Evolutionary conservation across 2,329 filamentous ascomycete species (phyloP).

Genomic region (Neofusicoccum sp.): DNA sequence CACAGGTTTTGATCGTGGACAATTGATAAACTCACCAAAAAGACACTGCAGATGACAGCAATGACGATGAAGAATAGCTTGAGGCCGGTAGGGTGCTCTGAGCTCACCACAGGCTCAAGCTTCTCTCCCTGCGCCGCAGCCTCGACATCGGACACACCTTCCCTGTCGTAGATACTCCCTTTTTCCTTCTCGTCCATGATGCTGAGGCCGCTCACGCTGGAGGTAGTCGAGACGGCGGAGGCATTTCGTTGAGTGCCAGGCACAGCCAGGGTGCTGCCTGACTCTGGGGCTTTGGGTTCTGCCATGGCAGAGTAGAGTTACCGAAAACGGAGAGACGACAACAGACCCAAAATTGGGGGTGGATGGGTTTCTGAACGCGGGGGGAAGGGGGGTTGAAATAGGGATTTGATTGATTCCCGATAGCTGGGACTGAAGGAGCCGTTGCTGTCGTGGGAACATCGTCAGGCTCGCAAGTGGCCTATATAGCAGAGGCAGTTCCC

Average conservation of each 20-base stretch:
- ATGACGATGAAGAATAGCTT: constrained; percentile 28
- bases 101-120: constrained; percentile 16
- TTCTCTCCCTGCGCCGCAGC: background rate
- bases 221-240: background rate
- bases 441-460: too few species aligned
- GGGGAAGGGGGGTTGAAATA: too few species aligned
- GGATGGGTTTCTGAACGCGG: too few species aligned
- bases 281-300: background rate
- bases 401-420: too few species aligned
- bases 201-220: constrained; percentile 7
- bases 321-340: background rate
- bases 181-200: constrained; percentile 9
- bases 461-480: background rate
- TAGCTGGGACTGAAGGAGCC: too few species aligned
- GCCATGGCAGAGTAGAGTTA: background rate
- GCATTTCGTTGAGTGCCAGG: background rate
- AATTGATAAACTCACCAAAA: constrained; percentile 22
- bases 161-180: background rate
- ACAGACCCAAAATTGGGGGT: too few species aligned
- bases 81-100: constrained; percentile 24
- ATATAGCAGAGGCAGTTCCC: background rate
- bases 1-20: too few species aligned
- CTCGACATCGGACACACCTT: background rate
- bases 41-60: constrained; percentile 30
- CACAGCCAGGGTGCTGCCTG: background rate